Base-by-base conservation (phyloP, 2,329 filamentous ascomycete genomes). In the Neobulgaria alba region DNA sequence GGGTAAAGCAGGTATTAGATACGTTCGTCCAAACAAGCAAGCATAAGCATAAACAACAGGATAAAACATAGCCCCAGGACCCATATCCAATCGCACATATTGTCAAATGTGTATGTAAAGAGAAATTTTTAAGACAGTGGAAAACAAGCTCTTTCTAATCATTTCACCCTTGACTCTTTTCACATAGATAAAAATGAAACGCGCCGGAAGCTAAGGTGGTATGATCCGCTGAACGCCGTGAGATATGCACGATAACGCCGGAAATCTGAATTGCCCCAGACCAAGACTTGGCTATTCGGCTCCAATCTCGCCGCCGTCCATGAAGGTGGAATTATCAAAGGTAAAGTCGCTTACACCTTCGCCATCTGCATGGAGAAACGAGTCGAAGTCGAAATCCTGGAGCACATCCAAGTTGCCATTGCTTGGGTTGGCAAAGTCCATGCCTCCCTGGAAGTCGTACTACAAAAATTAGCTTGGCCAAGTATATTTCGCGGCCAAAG, bases 341-440 rank as follows among this genome's bases (percentile, higher is more conserved):
- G 74, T 73, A 47, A 80, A 81, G 3, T 56, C 45, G 34, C 54
- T 59, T 32, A 62, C 59, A 31, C 64, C 69, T 23, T 61, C 65
- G 34, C 71, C 71, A 44, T 72, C 68, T 41, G 73, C 68, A 48
- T 82, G 75, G 5, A 82, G 63, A 64, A 82, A 82, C 2, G 77
- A 79, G 58, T 82, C 78, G 50, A 82, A 75, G 50, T 82, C 78
- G 52, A 82, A 82, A 49, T 79, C 77, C 52, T 75, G 76, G 35
- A 82, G 65, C 26, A 81, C 77, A 54, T 81, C 71, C 39, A 62
- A 63, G 4, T 68, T 67, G 29, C 52, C 49, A 45, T 66, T 65
- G 18, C 72, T 58, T 2, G 75, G 72, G 48, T 77, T 74, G 40
- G 70, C 66, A 56, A 77, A 73, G 41, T 73, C 73, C 61, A 80